Base-by-base conservation (phyloP, 345 rosid genomes). In the Melaleuca alternifolia region DNA sequence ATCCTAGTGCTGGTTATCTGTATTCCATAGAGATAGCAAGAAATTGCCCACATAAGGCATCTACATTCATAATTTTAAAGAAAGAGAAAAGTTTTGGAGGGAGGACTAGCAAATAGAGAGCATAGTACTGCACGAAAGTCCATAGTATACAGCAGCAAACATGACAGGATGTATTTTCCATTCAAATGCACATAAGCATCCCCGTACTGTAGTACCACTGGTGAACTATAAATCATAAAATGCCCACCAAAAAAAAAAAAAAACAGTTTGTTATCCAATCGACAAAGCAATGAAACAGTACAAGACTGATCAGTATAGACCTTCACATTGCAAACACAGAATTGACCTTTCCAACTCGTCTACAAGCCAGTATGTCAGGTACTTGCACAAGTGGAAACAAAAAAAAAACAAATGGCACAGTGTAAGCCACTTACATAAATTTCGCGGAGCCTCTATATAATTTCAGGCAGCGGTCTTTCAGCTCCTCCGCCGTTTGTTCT, bases 391-490 rank as follows among this genome's bases (percentile, higher is more conserved):
- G 12, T 50, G 37, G 18, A 11, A 61, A 50, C n/a, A 16, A 53
- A 51, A 51, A n/a, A 26, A 5, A 59, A 12, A 2, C 0, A 33
- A 50, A 81, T 21, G 30, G 54, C 82, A 52, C 7, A 33, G 18
- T 33, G 21, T 84, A 50, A 33, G 59, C 50, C 37, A 85, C 97
- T 89, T 91, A 96, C 98, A 94, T 89, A 86, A 90, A 95, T 87
- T 89, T 93, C 82, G 92, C 89, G 59, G 92, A 92, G 82, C 98
- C 98, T 89, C 92, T 94, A 89, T 89, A 91, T 30, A 96, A 91
- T 48, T 54, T 92, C 90, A 94, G 99, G 89, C 98, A 95, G 79
- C 97, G 98, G 86, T 92, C 95, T 90, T 89, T 93, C 88, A 96
- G 86, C 89, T 95, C 96, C 51, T 93, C 95, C 88, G 95, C 90